Base-by-base conservation (phyloP, 306 rosid genomes). In the Chamaecrista fasciculata region DNA sequence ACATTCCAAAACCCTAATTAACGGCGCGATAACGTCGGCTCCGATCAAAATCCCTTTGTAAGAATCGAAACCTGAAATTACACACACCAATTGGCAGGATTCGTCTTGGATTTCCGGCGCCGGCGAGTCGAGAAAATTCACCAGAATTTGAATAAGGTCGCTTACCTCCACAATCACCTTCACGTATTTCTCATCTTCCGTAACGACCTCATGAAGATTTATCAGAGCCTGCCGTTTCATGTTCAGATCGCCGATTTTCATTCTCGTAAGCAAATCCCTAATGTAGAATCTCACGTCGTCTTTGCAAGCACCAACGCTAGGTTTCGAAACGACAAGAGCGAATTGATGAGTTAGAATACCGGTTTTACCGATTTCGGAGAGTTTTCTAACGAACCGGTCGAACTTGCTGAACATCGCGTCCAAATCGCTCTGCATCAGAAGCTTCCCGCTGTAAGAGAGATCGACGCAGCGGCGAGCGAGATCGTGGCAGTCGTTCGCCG, bases 351-450 rank as follows among this genome's bases (percentile, higher is more conserved):
- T 76, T 57, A 90, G 57, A 75, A 81, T 74, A 15, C 90, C 96
- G 8, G 84, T 82, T 43, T 76, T 79, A 75, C 84, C 87, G 31
- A 92, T 73, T 50, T 84, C 96, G 2, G 88, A 77, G 11, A 92
- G 85, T 63, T 36, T 86, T 69, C 43, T 85, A 29, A 77, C 77
- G 28, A 86, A 86, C 49, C 71, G 79, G 57, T 84, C 93, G 60
- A 90, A 75, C 29, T 79, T 87, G 36, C 89, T 76, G 14, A 76
- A 78, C 66, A 85, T 71, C 49, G 83, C 80, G 53, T 90, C 95
- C 82, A 92, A 84, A 80, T 92, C 98, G 67, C 96, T 90, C 82
- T 90, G 98, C 98, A 92, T 92, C 76, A 92, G 89, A 33, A 92
- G 96, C 88, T 92, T 92, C 63, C 98, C 98, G 18, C 93, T 84